These are phyloP conservation scores for Didymella pomorum DNA, from an alignment of 2,329 filamentous ascomycete species.

Conservation along the genomic window DNA sequence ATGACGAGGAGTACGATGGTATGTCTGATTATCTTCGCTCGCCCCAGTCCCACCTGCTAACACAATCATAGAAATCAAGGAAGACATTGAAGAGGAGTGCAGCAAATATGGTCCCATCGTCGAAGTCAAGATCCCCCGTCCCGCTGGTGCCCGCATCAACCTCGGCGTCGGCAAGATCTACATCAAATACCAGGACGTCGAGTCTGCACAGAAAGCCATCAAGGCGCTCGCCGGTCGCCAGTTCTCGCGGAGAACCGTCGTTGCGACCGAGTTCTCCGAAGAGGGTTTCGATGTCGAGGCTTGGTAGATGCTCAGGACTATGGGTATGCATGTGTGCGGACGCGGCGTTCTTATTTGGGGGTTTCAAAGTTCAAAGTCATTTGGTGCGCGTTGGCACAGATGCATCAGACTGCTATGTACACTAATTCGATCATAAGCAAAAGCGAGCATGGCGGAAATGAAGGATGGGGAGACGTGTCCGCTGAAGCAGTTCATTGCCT, in stretches of 20 bases:
- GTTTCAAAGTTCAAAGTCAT: neutral
- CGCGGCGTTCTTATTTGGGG: constrained; percentile 8
- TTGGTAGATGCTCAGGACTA: constrained; percentile 67
- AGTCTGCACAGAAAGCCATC: constrained; percentile 83
- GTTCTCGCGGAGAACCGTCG: constrained; percentile 94
- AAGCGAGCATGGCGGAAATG: constrained; percentile 11
- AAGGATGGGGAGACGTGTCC: neutral
- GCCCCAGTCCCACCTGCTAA: constrained; percentile 12
- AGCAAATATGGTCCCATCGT: constrained; percentile 85
- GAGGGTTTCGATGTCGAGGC: constrained; percentile 94
- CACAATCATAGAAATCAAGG: constrained; percentile 80
- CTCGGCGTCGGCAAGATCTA: constrained; percentile 97
- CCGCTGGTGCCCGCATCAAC: constrained; percentile 81
- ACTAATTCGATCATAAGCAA: constrained; percentile 23
- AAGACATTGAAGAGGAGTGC: constrained; percentile 94
- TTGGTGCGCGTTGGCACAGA: constrained; percentile 14
- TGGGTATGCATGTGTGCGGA: constrained; percentile 1
- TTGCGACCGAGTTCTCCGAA: constrained; percentile 96
- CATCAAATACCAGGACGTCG: constrained; percentile 85
- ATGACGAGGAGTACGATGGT: constrained; percentile 96
- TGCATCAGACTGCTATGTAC: constrained; percentile 19
- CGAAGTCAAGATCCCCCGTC: constrained; percentile 92
- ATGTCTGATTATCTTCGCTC: constrained; percentile 41
- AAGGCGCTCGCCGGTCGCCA: constrained; percentile 92
- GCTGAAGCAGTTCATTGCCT: neutral